phyloP scores from a whole-genome alignment of 2,329 filamentous ascomycete genomes.

The Arthrobotrys sphaeroides region DNA sequence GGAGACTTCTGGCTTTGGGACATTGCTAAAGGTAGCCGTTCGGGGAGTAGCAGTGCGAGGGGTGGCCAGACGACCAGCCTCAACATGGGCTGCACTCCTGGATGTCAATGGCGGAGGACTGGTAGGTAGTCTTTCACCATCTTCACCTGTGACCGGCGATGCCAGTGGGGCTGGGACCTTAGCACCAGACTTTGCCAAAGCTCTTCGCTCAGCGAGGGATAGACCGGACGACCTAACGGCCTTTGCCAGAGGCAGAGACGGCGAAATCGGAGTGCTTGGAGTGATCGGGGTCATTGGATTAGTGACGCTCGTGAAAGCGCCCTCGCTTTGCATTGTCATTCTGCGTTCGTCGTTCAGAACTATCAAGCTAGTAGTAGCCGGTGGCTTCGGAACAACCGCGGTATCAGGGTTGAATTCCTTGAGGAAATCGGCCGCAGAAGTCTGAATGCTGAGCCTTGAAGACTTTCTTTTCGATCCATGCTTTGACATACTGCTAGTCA shows the following conservation, averaged over 20 bases:
- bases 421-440: conserved; percentile 36
- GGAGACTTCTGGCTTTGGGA: conserved; percentile 47
- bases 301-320: conserved; percentile 5
- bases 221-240: conserved; percentile 37
- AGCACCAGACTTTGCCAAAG: conserved; percentile 37
- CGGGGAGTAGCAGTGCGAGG: conserved; percentile 49
- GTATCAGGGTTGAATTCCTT: conserved; percentile 38
- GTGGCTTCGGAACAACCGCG: conserved; percentile 33
- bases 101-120: conserved; percentile 51
- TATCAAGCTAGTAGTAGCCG: conserved; percentile 34
- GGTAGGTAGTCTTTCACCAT: conserved; percentile 28
- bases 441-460: conserved; percentile 47
- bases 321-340: conserved; percentile 33
- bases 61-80: conserved; percentile 49
- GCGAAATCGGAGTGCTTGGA: conserved; percentile 42
- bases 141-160: conserved; percentile 20
- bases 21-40: conserved; percentile 43
- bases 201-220: conserved; percentile 52
- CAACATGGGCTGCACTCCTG: conserved; percentile 46
- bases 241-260: conserved; percentile 47
- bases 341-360: conserved; percentile 38
- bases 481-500: conserved; percentile 44
- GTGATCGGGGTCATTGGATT: conserved; percentile 37
- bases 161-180: conserved; percentile 43
- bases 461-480: conserved; percentile 40